Evolutionary conservation across 2,329 filamentous ascomycete species (phyloP), one percentile per base, ranked within the genome.

Genomic region (Penicillium sp.): DNA sequence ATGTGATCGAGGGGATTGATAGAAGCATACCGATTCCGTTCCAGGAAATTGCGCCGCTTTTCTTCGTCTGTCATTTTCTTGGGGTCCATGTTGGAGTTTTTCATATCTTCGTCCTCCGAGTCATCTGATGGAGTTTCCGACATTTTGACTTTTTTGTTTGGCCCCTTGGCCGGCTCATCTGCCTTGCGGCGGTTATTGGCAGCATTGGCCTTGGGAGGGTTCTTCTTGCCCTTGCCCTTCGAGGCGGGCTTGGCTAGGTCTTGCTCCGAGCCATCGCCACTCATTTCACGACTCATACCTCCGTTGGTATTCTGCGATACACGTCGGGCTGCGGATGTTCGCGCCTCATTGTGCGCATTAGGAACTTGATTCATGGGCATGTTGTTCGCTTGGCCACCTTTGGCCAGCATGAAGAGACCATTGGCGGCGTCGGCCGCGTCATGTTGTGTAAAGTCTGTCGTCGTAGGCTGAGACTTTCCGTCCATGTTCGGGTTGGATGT

Each of bases 31-130:
- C 91, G 84, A 69, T 98, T 98, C 27, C 93, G 80, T 66, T 98
- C 93, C 2, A 98, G 76, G 69, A 98, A 98, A 67, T 97, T 98
- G 74, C 94, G 95, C 37, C 93, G 81, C 76, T 98, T 98, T 74
- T 98, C 93, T 64, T 97, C 93, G 48, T 97, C 93, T 0, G 90
- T 96, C 89, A 96, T 95, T 76, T 95, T 96, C 60, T 85, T 81
- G 36, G 76, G 69, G 41, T 81, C 75, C 43, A 59, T 64, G 28
- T 76, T 78, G 5, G 80, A 76, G 43, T 81, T 78, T 40, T 76
- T 79, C 54, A 76, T 60, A 34, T 63, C 60, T 36, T 67, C 76
- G 45, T 71, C 75, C 4, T 82, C 78, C 0, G 73, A 75, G n/a
- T 77, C 74, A 46, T 73, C 71, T 13, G 68, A 67, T 38, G 66